Conservation (phyloP, 257 asterid species). For the Sherardia arvensis region DNA sequence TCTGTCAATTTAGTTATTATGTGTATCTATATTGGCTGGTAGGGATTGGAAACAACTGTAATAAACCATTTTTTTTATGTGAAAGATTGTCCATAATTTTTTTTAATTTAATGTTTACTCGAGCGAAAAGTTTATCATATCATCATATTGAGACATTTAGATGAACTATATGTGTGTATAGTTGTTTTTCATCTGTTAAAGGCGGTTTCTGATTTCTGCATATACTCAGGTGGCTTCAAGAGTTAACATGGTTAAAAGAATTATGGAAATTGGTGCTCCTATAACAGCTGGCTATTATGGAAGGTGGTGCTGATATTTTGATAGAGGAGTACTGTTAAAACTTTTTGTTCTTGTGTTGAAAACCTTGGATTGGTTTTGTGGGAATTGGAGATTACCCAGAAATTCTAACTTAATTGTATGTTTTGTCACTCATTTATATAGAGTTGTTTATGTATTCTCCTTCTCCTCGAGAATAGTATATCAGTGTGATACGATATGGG, state of each 20-base stretch:
- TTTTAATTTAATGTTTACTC: neutral
- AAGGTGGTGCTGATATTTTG: conserved; percentile 8
- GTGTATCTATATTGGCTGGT: neutral
- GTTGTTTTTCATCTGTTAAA: neutral
- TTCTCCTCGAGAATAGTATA: too few species aligned
- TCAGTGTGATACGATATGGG: too few species aligned
- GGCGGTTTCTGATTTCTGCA: neutral
- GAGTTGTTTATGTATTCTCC: neutral
- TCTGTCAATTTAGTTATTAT: neutral
- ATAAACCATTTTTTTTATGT: too few species aligned
- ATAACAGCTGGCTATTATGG: too few species aligned
- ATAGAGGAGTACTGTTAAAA: conserved; percentile 6
- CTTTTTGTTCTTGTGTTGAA: conserved; percentile 1
- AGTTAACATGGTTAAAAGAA: neutral
- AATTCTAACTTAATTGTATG: neutral
- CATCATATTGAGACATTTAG: neutral
- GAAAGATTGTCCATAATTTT: too few species aligned
- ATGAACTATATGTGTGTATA: neutral
- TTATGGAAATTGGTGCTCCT: neutral
- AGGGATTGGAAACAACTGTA: neutral
- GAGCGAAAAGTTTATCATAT: neutral
- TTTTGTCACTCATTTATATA: neutral
- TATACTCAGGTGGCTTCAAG: conserved; percentile 6
- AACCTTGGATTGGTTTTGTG: conserved; percentile 1
- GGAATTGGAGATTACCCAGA: neutral